These are phyloP conservation scores for Aspergillus amoenus DNA, from an alignment of 2,329 filamentous ascomycete genomes.

Conservation along the genomic window DNA sequence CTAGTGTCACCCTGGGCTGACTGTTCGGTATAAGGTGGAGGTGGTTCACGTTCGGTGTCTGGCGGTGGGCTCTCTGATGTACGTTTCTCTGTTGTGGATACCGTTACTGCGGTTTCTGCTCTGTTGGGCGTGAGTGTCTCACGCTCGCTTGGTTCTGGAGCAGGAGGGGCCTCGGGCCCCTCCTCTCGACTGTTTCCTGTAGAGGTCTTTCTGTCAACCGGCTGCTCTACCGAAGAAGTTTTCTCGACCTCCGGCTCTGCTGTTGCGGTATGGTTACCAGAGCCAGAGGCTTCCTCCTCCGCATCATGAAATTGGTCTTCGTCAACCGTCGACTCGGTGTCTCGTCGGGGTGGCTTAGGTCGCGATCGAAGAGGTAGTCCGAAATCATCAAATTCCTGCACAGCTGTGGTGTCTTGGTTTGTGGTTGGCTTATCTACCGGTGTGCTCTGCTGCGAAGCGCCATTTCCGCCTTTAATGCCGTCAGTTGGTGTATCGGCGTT, in stretches of 20 bases:
- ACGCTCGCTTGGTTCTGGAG: background rate
- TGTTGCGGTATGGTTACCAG: background rate
- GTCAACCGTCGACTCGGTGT: slow-evolving; percentile 16
- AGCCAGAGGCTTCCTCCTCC: slow-evolving; percentile 6
- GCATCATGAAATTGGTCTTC: slow-evolving; percentile 24
- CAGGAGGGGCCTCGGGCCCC: background rate
- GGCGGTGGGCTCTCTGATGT: background rate
- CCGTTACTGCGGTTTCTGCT: background rate
- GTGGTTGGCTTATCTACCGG: slow-evolving; percentile 5
- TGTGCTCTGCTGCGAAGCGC: slow-evolving; percentile 8
- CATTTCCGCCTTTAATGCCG: slow-evolving; percentile 18
- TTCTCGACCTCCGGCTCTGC: background rate
- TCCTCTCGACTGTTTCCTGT: background rate
- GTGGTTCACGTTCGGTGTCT: slow-evolving; percentile 8
- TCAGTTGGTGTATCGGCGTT: slow-evolving; percentile 10
- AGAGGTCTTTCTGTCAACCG: background rate
- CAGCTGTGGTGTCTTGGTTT: slow-evolving; percentile 6
- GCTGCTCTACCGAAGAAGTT: background rate
- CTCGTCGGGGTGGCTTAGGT: slow-evolving; percentile 16
- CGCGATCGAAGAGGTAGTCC: slow-evolving; percentile 38
- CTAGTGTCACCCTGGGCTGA: slow-evolving; percentile 5
- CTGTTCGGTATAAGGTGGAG: slow-evolving; percentile 19
- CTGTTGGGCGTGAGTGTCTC: background rate
- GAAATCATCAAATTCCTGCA: slow-evolving; percentile 37
- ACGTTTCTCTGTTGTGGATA: slow-evolving; percentile 8